Evolutionary conservation across 345 rosid species (phyloP).

Genomic region (Eucalyptus polybractea): DNA sequence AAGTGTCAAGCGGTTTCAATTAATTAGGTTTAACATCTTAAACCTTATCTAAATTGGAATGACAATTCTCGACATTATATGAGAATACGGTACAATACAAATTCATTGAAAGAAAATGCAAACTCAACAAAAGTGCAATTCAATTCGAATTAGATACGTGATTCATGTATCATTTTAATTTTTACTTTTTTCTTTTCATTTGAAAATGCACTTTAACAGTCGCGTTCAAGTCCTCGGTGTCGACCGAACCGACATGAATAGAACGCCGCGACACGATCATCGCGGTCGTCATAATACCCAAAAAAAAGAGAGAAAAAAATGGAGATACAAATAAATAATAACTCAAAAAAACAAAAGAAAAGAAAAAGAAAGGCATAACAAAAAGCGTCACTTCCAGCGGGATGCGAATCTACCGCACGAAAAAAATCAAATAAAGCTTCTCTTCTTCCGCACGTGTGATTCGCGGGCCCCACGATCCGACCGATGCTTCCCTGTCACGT

Average conservation of each 20-base stretch:
- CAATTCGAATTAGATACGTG: neutral
- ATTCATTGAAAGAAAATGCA: neutral
- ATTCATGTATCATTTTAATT: neutral
- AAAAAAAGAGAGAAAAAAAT: neutral
- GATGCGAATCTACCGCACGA: neutral
- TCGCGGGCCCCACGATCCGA: neutral
- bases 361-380: neutral
- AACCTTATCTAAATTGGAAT: neutral
- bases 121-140: neutral
- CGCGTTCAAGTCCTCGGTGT: neutral
- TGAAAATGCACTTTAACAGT: neutral
- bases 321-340: neutral
- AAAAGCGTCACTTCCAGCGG: neutral
- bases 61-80: neutral
- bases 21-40: neutral
- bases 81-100: neutral
- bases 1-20: neutral
- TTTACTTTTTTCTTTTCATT: neutral
- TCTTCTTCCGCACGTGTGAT: neutral
- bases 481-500: neutral
- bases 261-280: neutral
- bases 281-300: neutral
- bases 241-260: neutral
- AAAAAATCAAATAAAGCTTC: neutral
- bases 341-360: neutral